A percentile compares a stretch with the other conserved stretches of the same genome.
These are phyloP conservation scores for Epichloe bromicola DNA, from an alignment of 2,329 filamentous ascomycete genomes.

Conservation along the genomic window DNA sequence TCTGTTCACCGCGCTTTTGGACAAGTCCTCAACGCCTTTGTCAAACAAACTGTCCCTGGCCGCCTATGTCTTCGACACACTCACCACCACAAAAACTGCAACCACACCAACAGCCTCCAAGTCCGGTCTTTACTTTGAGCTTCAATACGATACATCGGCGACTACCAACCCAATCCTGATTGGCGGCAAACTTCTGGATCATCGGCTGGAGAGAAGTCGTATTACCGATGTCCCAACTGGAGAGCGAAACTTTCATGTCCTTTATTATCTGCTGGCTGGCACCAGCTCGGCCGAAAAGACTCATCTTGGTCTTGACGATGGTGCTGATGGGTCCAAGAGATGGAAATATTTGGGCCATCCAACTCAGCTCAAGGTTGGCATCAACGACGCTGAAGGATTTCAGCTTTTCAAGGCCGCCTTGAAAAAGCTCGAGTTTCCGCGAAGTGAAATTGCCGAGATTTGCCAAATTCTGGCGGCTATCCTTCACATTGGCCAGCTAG, in stretches of 20 bases:
- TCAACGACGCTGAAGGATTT: slow-evolving; percentile 92
- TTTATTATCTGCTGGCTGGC: slow-evolving; percentile 90
- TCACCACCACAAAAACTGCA: slow-evolving; percentile 93
- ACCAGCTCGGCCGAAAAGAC: slow-evolving; percentile 83
- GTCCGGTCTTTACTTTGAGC: slow-evolving; percentile 85
- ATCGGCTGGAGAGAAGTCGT: slow-evolving; percentile 81
- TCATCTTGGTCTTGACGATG: slow-evolving; percentile 55
- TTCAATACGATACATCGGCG: slow-evolving; percentile 88
- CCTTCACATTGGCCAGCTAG: slow-evolving; percentile 92
- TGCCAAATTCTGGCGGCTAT: slow-evolving; percentile 91
- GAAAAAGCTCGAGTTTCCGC: slow-evolving; percentile 84
- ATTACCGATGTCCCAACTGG: slow-evolving; percentile 88
- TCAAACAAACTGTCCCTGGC: slow-evolving; percentile 89
- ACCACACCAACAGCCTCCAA: slow-evolving; percentile 95
- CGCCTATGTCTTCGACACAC: slow-evolving; percentile 86
- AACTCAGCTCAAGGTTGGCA: slow-evolving; percentile 90
- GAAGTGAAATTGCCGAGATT: slow-evolving; percentile 88
- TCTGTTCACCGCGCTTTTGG: slow-evolving; percentile 70
- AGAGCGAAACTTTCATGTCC: slow-evolving; percentile 88
- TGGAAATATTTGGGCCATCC: slow-evolving; percentile 97
- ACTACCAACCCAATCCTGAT: slow-evolving; percentile 77
- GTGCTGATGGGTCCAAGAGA: slow-evolving; percentile 49
- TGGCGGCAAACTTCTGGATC: slow-evolving; percentile 87
- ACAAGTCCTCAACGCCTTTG: slow-evolving; percentile 82
- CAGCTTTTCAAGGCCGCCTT: slow-evolving; percentile 95